These are phyloP conservation scores for Fusarium secorum DNA, from an alignment of 2,329 filamentous ascomycete species.

Conservation along the genomic window DNA sequence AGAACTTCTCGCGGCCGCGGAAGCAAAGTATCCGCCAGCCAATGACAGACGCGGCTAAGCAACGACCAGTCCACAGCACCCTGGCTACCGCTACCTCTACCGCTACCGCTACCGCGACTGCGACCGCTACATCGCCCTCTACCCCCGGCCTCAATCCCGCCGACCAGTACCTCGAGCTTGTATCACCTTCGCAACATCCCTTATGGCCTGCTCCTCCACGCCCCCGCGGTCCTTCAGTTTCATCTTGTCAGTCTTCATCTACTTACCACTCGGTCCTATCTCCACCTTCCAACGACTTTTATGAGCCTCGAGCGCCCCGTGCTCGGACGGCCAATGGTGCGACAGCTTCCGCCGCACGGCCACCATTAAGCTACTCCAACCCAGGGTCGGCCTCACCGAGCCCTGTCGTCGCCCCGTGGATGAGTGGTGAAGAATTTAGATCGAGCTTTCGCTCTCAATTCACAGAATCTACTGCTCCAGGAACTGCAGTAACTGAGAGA, in stretches of 20 bases:
- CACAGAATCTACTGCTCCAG: conserved; percentile 64
- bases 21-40: conserved; percentile 61
- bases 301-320: conserved; percentile 46
- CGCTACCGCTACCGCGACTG: not conserved
- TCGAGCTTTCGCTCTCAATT: conserved; percentile 66
- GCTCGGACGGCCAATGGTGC: conserved; percentile 40
- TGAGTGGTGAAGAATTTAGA: conserved; percentile 60
- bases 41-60: conserved; percentile 46
- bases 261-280: conserved; percentile 53
- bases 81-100: conserved; percentile 15
- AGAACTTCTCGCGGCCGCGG: conserved; percentile 68
- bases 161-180: conserved; percentile 44
- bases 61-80: conserved; percentile 37
- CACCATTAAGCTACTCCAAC: conserved; percentile 44
- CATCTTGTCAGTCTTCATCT: conserved; percentile 56
- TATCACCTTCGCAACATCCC: conserved; percentile 43
- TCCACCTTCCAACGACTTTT: conserved; percentile 52
- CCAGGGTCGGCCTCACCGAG: conserved; percentile 48
- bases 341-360: conserved; percentile 39
- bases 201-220: conserved; percentile 52
- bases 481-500: conserved; percentile 75
- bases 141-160: conserved; percentile 40
- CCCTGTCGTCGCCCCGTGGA: conserved; percentile 55
- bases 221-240: conserved; percentile 56
- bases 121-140: conserved; percentile 4